Evolutionary conservation across 352 stramenopile genomes (phyloP), one percentile per base, ranked within the genome.

Genomic region (Aphanomyces cochlioides): DNA sequence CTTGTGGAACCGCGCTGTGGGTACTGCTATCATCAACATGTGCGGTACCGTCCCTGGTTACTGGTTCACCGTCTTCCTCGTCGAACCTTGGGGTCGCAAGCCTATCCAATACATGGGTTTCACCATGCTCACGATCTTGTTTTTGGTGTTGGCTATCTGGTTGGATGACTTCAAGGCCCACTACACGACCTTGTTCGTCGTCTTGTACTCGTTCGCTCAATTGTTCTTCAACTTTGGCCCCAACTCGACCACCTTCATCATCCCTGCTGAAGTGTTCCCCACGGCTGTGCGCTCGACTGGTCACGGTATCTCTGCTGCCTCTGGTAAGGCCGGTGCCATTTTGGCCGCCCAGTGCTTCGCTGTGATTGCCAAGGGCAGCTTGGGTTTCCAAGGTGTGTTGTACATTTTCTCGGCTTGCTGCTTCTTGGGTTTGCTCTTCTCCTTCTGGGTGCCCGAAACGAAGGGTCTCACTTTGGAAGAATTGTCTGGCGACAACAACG

Each of bases 241-340:
- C 50, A 89, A 89, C 73, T 75, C 80, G 47, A 95, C 88, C 17
- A 96, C 88, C 15, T 96, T 95, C 76, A 83, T 96, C 64, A 89
- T 95, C 71, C 85, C 88, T 1, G 82, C 87, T 3, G 88, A 95
- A 73, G 28, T 28, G 1, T 93, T 95, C 73, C 87, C 86, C 2
- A 95, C 87, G 39, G 79, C 88, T 47, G 80, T 92, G 73, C 78
- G 88, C 45, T 93, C 85, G 5, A 87, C 87, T 37, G 87, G 84
- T 47, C 88, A 96, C 74, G 88, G 88, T n/a, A 91, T 95, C 72
- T 90, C 83, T 21, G 85, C 85, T 37, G 80, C 82, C 1, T 79
- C 80, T 37, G 87, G 87, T 28, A 95, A 95, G 72, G 59, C 87
- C 7, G 88, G 88, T 15, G 88, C 87, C n/a, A 81, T 87, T 70